phyloP scores from a whole-genome alignment of 352 stramenopile species.

The Globisporangium parvum region DNA sequence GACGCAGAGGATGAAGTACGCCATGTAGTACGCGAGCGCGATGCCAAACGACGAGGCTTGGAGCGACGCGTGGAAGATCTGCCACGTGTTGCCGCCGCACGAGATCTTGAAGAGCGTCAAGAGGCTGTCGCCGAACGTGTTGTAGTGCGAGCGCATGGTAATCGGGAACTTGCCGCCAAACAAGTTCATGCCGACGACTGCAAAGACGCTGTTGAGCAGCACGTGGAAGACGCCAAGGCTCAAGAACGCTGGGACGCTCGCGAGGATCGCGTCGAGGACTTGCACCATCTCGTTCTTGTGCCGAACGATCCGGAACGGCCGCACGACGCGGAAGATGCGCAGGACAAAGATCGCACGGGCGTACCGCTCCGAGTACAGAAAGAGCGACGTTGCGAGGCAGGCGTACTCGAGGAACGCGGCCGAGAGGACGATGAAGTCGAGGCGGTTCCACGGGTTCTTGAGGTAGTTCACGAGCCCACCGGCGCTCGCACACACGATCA shows the following conservation, averaged over 20 bases:
- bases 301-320: slow-evolving; percentile 69
- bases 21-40: slow-evolving; percentile 64
- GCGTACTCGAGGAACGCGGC: slow-evolving; percentile 62
- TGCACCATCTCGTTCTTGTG: slow-evolving; percentile 71
- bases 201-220: slow-evolving; percentile 72
- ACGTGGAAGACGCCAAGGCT: slow-evolving; percentile 56
- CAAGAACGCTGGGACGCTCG: slow-evolving; percentile 61
- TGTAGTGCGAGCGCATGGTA: slow-evolving; percentile 70
- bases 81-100: slow-evolving; percentile 76
- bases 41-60: slow-evolving; percentile 48
- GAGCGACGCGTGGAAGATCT: slow-evolving; percentile 71
- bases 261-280: slow-evolving; percentile 64
- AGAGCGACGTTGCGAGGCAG: slow-evolving; percentile 45
- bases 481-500: slow-evolving; percentile 47
- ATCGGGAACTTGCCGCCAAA: slow-evolving; percentile 72
- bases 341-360: slow-evolving; percentile 70
- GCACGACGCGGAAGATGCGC: slow-evolving; percentile 69
- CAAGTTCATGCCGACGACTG: slow-evolving; percentile 78
- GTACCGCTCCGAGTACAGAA: slow-evolving; percentile 62
- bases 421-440: slow-evolving; percentile 69
- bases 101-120: slow-evolving; percentile 85
- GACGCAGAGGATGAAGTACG: slow-evolving; percentile 63
- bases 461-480: slow-evolving; percentile 62
- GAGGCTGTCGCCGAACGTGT: slow-evolving; percentile 80
- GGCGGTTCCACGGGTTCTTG: slow-evolving; percentile 75